Conservation (phyloP, 2,329 filamentous ascomycete species). For the Aureobasidium pullulans region DNA sequence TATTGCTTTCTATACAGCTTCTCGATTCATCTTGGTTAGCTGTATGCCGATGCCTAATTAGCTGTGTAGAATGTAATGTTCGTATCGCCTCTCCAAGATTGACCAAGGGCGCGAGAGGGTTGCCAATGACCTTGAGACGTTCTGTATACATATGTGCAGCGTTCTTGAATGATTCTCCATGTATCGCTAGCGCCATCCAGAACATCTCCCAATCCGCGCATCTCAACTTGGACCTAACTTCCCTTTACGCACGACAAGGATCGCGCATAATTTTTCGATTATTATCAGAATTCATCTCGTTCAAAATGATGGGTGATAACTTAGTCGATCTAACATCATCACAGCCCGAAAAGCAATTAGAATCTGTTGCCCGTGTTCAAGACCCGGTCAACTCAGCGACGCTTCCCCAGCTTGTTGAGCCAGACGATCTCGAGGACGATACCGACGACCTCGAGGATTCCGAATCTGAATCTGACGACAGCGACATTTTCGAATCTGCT, state of each 20-base stretch:
- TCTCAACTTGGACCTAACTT: constrained; percentile 1
- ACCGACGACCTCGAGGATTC: not conserved
- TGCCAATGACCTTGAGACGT: not conserved
- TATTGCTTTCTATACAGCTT: too few relatives aligned
- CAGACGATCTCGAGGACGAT: not conserved
- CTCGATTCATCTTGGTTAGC: too few relatives aligned
- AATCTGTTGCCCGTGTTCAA: constrained; percentile 11
- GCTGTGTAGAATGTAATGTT: not conserved
- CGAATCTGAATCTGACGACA: not conserved
- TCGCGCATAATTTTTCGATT: not conserved
- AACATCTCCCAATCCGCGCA: constrained; percentile 5
- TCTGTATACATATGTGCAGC: not conserved
- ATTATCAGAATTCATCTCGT: not conserved
- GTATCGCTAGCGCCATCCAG: constrained; percentile 1
- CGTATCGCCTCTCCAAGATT: too few relatives aligned
- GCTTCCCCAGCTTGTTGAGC: not conserved
- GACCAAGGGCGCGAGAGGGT: not conserved
- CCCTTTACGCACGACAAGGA: constrained; percentile 7
- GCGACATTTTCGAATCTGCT: not conserved
- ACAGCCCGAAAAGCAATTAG: constrained; percentile 2
- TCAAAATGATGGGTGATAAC: not conserved
- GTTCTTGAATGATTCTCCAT: not conserved
- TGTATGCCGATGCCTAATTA: not conserved
- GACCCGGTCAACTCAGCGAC: constrained; percentile 1
- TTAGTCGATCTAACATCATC: not conserved